Evolutionary conservation across 805 yeast genomes (phyloP).

Genomic region (Dipodascopsis uninucleata): DNA sequence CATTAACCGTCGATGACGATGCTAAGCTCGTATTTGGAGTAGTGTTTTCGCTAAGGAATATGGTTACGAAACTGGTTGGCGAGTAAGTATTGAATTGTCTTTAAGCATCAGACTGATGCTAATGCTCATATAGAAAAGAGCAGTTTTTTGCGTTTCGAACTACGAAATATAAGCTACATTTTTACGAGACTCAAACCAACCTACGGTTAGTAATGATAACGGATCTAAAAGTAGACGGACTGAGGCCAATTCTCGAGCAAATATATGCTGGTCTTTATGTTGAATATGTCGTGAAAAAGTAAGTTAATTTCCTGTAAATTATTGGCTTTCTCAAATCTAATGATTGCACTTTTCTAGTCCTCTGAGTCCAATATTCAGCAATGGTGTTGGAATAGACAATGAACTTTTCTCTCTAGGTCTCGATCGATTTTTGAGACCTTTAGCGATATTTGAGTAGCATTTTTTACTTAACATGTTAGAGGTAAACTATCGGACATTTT

Average conservation of each 20-base stretch:
- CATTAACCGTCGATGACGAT: conserved; percentile 50
- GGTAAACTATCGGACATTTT: too few species aligned
- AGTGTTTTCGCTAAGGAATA: conserved; percentile 70
- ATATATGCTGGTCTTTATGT: conserved; percentile 60
- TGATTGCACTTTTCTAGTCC: conserved; percentile 36
- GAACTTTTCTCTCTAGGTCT: conserved; percentile 53
- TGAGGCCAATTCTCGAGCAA: conserved; percentile 53
- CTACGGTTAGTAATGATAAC: conserved; percentile 71
- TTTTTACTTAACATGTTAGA: too few species aligned
- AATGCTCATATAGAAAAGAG: conserved; percentile 41
- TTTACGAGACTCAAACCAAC: conserved; percentile 73
- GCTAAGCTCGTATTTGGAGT: conserved; percentile 85
- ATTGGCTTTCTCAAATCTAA: conserved; percentile 7
- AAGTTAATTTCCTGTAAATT: conserved; percentile 32
- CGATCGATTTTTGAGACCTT: conserved; percentile 44
- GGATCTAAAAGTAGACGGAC: conserved; percentile 55
- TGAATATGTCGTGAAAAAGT: conserved; percentile 58
- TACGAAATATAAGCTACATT: conserved; percentile 73
- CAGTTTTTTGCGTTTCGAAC: conserved; percentile 45
- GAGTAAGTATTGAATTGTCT: conserved; percentile 26
- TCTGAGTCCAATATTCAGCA: conserved; percentile 57
- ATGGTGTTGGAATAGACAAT: conserved; percentile 52
- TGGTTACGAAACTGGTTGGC: conserved; percentile 55
- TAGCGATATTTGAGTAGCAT: conserved; percentile 24
- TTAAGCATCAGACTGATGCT: conserved; percentile 30